A percentile compares a stretch with the other conserved stretches of the same genome.
Conservation (phyloP, 2,329 filamentous ascomycete species). For the Pyrenochaeta sp. region DNA sequence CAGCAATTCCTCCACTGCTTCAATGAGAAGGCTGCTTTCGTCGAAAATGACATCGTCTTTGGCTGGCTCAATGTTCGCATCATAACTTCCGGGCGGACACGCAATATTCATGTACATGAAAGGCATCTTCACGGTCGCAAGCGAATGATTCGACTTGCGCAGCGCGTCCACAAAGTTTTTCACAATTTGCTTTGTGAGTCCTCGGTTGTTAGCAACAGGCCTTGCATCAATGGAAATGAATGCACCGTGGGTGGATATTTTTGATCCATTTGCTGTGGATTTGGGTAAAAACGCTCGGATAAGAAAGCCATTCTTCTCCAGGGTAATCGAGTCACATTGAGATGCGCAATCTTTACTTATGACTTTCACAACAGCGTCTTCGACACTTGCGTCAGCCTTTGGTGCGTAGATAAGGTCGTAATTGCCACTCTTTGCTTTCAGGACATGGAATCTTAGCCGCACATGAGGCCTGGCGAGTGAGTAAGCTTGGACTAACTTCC, state of each 20-base stretch:
- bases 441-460: conserved; percentile 66
- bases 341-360: conserved; percentile 65
- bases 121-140: conserved; percentile 54
- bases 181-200: conserved; percentile 67
- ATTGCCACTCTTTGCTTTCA: conserved; percentile 60
- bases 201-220: conserved; percentile 64
- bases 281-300: conserved; percentile 68
- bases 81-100: conserved; percentile 70
- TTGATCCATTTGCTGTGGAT: conserved; percentile 52
- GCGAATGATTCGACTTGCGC: conserved; percentile 27
- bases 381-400: conserved; percentile 55
- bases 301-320: conserved; percentile 51
- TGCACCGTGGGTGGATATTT: conserved; percentile 52
- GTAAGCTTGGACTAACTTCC: conserved; percentile 68
- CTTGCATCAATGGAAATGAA: conserved; percentile 75
- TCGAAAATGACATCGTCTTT: conserved; percentile 77
- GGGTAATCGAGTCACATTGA: conserved; percentile 59
- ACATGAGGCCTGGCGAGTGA: conserved; percentile 70
- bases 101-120: conserved; percentile 71
- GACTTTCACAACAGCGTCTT: conserved; percentile 68
- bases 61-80: conserved; percentile 73
- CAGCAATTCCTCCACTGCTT: conserved; percentile 55
- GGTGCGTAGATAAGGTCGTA: conserved; percentile 70
- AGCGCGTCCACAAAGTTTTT: conserved; percentile 62
- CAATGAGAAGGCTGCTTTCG: conserved; percentile 59